These are phyloP conservation scores for Hypoxylon lenormandii DNA, from an alignment of 495 filamentous ascomycete species.

Conservation along the genomic window DNA sequence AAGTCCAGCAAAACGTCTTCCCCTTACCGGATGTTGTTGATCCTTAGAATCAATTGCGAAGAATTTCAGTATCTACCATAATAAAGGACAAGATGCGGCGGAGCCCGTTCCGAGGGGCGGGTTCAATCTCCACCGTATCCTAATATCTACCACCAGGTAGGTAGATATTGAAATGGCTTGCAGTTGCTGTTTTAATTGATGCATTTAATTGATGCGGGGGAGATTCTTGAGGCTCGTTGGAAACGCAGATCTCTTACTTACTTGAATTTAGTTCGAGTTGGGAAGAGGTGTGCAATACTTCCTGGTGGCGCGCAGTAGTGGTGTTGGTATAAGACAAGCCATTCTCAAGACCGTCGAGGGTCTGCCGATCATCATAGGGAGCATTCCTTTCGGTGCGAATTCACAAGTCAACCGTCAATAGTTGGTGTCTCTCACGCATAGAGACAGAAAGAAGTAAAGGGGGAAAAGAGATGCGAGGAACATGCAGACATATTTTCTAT, in stretches of 20 bases:
- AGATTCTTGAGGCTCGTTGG: conserved; percentile 30
- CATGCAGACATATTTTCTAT: conserved; percentile 35
- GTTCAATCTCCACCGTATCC: conserved; percentile 35
- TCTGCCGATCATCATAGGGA: conserved; percentile 38
- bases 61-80: conserved; percentile 15
- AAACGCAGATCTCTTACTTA: conserved; percentile 9
- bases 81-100: conserved; percentile 7
- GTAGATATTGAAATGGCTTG: conserved; percentile 18
- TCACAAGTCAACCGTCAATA: conserved; percentile 27
- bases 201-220: conserved; percentile 6
- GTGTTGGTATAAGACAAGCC: conserved; percentile 45
- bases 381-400: conserved; percentile 32
- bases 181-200: not conserved
- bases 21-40: not conserved
- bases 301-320: conserved; percentile 41
- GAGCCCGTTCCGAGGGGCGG: conserved; percentile 3
- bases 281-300: conserved; percentile 14
- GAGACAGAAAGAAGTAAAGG: conserved; percentile 27
- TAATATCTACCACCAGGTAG: not conserved
- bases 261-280: not conserved
- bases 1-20: conserved; percentile 4
- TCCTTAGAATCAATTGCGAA: conserved; percentile 11
- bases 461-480: conserved; percentile 8
- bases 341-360: conserved; percentile 41
- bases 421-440: conserved; percentile 6